phyloP scores from a whole-genome alignment of 225 moss, liverwort and hornwort genomes.

The Marchantia paleacea region DNA sequence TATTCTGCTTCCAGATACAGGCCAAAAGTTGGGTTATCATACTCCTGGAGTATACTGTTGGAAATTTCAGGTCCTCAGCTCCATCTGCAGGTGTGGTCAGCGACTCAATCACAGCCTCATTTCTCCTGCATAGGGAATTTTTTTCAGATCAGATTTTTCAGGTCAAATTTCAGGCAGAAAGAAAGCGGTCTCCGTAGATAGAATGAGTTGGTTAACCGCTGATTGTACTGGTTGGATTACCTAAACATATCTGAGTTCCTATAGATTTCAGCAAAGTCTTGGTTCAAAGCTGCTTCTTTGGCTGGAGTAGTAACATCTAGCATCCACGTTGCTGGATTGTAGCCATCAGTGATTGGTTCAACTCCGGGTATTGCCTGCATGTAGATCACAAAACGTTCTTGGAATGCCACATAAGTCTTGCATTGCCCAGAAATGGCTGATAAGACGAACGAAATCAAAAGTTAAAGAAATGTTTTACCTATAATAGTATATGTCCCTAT shows the following conservation, averaged over 20 bases:
- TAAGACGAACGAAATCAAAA: no score
- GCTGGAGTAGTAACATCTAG: slow-evolving; percentile 35
- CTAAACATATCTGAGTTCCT: slow-evolving; percentile 33
- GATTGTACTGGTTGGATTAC: background rate
- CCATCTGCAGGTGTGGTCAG: slow-evolving; percentile 30
- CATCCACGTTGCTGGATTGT: slow-evolving; percentile 59
- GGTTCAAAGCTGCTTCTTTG: slow-evolving; percentile 28
- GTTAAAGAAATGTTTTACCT: no score
- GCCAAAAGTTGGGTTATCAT: slow-evolving; percentile 29
- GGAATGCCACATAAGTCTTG: no score
- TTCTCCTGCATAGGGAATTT: slow-evolving; percentile 21
- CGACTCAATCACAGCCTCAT: slow-evolving; percentile 27
- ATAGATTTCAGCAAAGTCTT: slow-evolving; percentile 41
- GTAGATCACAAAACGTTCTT: background rate
- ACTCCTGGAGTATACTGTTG: slow-evolving; percentile 29
- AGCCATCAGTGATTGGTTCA: slow-evolving; percentile 37
- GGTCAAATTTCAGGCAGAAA: background rate
- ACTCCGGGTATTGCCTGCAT: slow-evolving; percentile 37
- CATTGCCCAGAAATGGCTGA: no score
- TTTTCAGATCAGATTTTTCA: background rate
- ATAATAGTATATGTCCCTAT: no score
- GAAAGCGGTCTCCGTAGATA: no score
- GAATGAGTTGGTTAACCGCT: background rate
- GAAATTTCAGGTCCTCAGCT: slow-evolving; percentile 34
- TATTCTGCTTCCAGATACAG: slow-evolving; percentile 48